phyloP scores from a whole-genome alignment of 1,139 yeast genomes.

The Magnusiomyces sp. region DNA sequence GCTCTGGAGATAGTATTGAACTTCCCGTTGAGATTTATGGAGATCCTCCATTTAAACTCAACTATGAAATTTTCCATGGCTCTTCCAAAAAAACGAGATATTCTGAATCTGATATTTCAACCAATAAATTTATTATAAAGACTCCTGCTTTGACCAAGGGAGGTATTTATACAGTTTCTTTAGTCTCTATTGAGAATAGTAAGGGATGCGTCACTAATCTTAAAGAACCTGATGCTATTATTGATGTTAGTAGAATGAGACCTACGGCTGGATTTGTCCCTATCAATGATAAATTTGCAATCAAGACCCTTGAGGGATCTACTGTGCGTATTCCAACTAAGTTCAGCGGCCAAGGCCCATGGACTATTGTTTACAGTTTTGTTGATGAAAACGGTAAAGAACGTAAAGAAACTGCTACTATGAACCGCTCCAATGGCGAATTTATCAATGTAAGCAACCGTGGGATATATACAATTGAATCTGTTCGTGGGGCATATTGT shows the following conservation, averaged over 20 bases:
- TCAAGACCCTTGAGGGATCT: constrained; percentile 46
- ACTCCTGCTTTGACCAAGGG: constrained; percentile 55
- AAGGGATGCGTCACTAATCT: constrained; percentile 69
- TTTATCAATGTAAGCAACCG: constrained; percentile 40
- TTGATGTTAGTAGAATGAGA: constrained; percentile 57
- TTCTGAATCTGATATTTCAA: constrained; percentile 38
- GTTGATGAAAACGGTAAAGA: constrained; percentile 14
- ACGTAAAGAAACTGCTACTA: constrained; percentile 1
- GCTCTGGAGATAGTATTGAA: constrained; percentile 41
- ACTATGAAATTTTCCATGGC: constrained; percentile 55
- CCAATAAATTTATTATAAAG: constrained; percentile 35
- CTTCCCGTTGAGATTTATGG: constrained; percentile 62
- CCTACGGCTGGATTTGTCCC: constrained; percentile 48
- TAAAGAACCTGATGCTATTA: constrained; percentile 47
- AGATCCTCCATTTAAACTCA: constrained; percentile 64
- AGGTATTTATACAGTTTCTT: constrained; percentile 56
- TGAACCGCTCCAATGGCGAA: constrained; percentile 24
- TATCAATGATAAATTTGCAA: constrained; percentile 27
- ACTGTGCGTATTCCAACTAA: constrained; percentile 50
- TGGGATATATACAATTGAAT: constrained; percentile 55
- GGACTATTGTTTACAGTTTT: constrained; percentile 38
- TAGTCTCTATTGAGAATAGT: constrained; percentile 61
- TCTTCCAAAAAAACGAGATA: constrained; percentile 40
- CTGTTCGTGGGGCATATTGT: constrained; percentile 61
- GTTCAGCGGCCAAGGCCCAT: constrained; percentile 43